A percentile compares a stretch with the other conserved stretches of the same genome.
Evolutionary conservation across 164 flowering plant genomes (phyloP).

Genomic region (Akebia trifoliata): DNA sequence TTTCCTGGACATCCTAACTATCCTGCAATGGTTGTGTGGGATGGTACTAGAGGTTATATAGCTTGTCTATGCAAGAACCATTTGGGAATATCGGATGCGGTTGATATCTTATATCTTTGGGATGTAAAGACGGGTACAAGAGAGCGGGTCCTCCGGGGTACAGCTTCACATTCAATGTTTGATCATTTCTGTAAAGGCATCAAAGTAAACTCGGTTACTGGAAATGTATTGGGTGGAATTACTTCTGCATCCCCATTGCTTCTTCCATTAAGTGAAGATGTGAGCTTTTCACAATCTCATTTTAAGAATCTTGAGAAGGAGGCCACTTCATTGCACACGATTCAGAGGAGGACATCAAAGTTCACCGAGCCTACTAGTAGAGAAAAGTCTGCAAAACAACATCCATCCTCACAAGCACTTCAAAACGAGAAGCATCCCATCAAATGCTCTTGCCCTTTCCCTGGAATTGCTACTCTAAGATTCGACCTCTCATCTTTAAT

Average conservation of each 20-base stretch:
- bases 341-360: slow-evolving; percentile 11
- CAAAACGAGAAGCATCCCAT: slow-evolving; percentile 40
- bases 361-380: slow-evolving; percentile 20
- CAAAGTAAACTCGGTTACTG: slow-evolving; percentile 33
- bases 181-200: slow-evolving; percentile 70
- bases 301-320: slow-evolving; percentile 27
- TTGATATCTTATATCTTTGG: slow-evolving; percentile 78
- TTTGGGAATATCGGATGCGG: slow-evolving; percentile 37
- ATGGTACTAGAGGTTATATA: slow-evolving; percentile 79
- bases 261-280: slow-evolving; percentile 49
- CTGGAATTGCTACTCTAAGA: slow-evolving; percentile 67
- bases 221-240: slow-evolving; percentile 36
- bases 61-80: slow-evolving; percentile 62
- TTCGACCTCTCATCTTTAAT: slow-evolving; percentile 68
- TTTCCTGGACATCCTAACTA: slow-evolving; percentile 82
- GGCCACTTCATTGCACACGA: slow-evolving; percentile 11
- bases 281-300: slow-evolving; percentile 24
- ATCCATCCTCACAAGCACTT: slow-evolving; percentile 10
- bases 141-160: slow-evolving; percentile 87
- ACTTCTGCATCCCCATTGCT: slow-evolving; percentile 71
- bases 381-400: slow-evolving; percentile 23
- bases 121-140: slow-evolving; percentile 90
- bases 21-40: slow-evolving; percentile 89
- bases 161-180: slow-evolving; percentile 85
- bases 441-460: slow-evolving; percentile 69